These are phyloP conservation scores for Pichia rugopelliculosa DNA, from an alignment of 805 yeast genomes.

Conservation along the genomic window DNA sequence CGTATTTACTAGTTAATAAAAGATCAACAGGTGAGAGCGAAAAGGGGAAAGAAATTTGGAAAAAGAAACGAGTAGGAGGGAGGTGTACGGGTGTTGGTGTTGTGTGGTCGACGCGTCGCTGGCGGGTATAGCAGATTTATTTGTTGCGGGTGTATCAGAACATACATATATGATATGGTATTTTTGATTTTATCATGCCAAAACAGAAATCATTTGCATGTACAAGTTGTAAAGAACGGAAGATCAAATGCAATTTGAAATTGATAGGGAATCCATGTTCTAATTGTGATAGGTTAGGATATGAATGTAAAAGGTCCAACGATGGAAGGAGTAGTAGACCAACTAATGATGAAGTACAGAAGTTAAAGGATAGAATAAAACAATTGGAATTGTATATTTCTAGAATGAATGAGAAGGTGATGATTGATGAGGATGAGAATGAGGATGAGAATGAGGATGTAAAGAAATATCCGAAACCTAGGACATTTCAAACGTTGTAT, in stretches of 20 bases:
- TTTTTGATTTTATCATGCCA: too few species aligned
- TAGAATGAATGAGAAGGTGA: not conserved
- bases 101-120: not conserved
- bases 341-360: slow-evolving; percentile 9
- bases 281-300: slow-evolving; percentile 10
- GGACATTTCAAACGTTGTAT: slow-evolving; percentile 10
- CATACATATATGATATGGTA: too few species aligned
- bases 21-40: too few species aligned
- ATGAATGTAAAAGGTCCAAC: slow-evolving; percentile 10
- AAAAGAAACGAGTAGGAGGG: not conserved
- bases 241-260: slow-evolving; percentile 17
- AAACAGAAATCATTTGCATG: slow-evolving; percentile 13
- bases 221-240: slow-evolving; percentile 15
- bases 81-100: not conserved
- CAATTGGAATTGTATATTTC: slow-evolving; percentile 3
- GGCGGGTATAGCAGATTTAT: too few species aligned
- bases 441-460: not conserved
- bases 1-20: too few species aligned
- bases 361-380: slow-evolving; percentile 6
- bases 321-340: slow-evolving; percentile 17
- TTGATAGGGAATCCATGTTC: slow-evolving; percentile 16
- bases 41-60: slow-evolving; percentile 4
- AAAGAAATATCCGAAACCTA: slow-evolving; percentile 15
- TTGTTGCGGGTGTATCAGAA: not conserved
- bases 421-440: not conserved